Conservation (phyloP, 768 basidiomycete genomes). For the Coprinopsis cinerea region DNA sequence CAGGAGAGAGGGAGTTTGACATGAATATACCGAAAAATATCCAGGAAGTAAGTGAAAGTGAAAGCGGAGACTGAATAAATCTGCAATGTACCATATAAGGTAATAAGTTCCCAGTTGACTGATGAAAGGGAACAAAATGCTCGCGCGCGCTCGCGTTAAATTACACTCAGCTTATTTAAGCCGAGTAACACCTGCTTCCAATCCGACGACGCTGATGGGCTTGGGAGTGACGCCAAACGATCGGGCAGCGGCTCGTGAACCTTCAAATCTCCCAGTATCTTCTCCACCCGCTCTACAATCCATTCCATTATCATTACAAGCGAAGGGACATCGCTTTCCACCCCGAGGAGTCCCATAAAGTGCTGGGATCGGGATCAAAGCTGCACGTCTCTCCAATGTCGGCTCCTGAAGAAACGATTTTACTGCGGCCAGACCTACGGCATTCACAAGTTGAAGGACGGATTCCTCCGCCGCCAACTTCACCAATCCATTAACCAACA, state of each 20-base stretch:
- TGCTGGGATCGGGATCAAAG: not conserved
- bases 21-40: not conserved
- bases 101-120: too few relatives aligned
- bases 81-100: too few relatives aligned
- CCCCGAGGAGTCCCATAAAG: not conserved
- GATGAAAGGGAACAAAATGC: too few relatives aligned
- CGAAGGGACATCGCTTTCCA: not conserved
- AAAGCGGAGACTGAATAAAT: too few relatives aligned
- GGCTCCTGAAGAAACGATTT: conserved; percentile 9
- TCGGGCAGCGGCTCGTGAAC: not conserved
- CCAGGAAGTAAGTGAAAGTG: too few relatives aligned
- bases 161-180: too few relatives aligned
- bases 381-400: not conserved
- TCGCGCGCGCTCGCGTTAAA: too few relatives aligned
- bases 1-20: not conserved
- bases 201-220: too few relatives aligned
- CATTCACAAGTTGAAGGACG: conserved; percentile 16
- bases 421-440: conserved; percentile 10
- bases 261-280: not conserved
- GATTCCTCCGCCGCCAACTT: conserved; percentile 20
- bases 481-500: too few relatives aligned
- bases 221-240: too few relatives aligned
- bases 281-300: conserved; percentile 1
- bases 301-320: not conserved
- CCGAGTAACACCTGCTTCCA: too few relatives aligned